phyloP scores from a whole-genome alignment of 192 early-diverging fungal genomes.

The Umbelopsis sp. region DNA sequence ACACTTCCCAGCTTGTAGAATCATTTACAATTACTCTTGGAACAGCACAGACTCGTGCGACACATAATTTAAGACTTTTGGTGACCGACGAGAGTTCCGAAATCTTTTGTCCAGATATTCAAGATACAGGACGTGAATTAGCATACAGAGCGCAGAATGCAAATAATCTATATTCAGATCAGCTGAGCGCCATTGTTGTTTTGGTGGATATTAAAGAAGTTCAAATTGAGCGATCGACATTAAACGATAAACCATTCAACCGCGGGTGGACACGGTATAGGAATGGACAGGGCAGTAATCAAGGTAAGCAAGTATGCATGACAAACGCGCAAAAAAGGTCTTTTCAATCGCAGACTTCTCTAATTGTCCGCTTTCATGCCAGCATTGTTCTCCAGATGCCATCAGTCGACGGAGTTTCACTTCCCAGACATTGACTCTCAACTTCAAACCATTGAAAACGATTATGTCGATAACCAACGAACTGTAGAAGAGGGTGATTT shows the following conservation, averaged over 20 bases:
- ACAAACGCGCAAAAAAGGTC: too few relatives aligned
- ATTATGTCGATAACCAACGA: conserved; percentile 33
- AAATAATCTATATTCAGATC: conserved; percentile 60
- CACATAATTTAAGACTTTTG: conserved; percentile 66
- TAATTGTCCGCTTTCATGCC: neutral
- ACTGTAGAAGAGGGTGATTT: conserved; percentile 66
- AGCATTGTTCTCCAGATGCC: conserved; percentile 65
- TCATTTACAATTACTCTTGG: conserved; percentile 74
- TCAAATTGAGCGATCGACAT: neutral
- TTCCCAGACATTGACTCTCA: conserved; percentile 71
- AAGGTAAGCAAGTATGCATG: conserved; percentile 15
- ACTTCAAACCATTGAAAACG: conserved; percentile 53
- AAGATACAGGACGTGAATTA: conserved; percentile 49
- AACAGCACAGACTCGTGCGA: conserved; percentile 71
- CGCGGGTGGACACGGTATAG: conserved; percentile 32
- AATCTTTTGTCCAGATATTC: conserved; percentile 39
- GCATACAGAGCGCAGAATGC: conserved; percentile 72
- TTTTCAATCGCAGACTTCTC: neutral
- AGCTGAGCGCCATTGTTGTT: conserved; percentile 61
- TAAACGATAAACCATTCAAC: neutral
- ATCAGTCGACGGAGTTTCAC: conserved; percentile 75
- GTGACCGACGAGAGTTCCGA: conserved; percentile 50
- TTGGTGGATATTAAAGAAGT: conserved; percentile 34
- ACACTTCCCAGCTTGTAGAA: conserved; percentile 58
- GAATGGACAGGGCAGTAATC: conserved; percentile 36